Evolutionary conservation across 148 eudicot genomes (phyloP).

Genomic region (Chenopodium quinoa): DNA sequence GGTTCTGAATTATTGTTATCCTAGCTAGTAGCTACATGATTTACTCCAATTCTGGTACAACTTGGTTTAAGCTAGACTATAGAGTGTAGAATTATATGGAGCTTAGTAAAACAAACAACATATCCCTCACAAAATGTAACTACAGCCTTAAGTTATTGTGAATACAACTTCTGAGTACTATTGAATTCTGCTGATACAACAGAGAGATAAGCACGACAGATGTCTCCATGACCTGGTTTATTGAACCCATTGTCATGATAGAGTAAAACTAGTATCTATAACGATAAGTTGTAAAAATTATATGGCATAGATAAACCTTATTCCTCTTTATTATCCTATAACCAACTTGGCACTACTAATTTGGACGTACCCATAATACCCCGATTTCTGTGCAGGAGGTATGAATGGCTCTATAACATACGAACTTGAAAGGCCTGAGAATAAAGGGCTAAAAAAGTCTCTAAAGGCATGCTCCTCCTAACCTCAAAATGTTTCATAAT

Average conservation of each 20-base stretch:
- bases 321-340: background rate
- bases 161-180: too few relatives aligned
- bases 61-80: background rate
- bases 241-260: too few relatives aligned
- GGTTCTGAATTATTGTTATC: background rate
- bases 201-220: too few relatives aligned
- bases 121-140: too few relatives aligned
- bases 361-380: background rate
- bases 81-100: background rate
- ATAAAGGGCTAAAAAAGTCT: conserved; percentile 71
- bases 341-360: background rate
- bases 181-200: too few relatives aligned
- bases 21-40: background rate
- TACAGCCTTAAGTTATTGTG: too few relatives aligned
- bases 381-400: conserved; percentile 60
- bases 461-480: conserved; percentile 54
- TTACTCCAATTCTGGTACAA: background rate
- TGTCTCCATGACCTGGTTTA: background rate
- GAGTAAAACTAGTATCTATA: too few relatives aligned
- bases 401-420: conserved; percentile 89
- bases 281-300: background rate
- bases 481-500: background rate
- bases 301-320: background rate
- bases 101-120: background rate
- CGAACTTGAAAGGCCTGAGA: conserved; percentile 94